A percentile compares a stretch with the other conserved stretches of the same genome.
Conservation (phyloP, 176 grass and related monocot species). For the Cenchrus purpureus region DNA sequence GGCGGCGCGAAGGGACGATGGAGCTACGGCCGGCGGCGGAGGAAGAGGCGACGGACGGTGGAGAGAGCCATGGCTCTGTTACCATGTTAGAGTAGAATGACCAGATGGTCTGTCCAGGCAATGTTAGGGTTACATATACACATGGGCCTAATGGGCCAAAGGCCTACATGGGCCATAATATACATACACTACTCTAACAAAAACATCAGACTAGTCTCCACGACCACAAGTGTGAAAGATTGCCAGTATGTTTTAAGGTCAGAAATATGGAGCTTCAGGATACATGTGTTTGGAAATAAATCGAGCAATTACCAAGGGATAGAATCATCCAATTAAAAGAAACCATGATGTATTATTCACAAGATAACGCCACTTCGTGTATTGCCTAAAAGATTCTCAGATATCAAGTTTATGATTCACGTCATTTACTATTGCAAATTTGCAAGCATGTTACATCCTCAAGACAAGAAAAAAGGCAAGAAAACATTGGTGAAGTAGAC, state of each 20-base stretch:
- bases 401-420: background rate
- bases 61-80: no score
- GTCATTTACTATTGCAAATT: conserved; percentile 8
- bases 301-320: background rate
- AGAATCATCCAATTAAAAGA: background rate
- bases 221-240: background rate
- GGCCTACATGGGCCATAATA: no score
- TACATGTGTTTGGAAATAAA: conserved; percentile 18
- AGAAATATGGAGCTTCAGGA: background rate
- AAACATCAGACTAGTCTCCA: conserved; percentile 1
- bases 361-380: background rate
- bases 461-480: background rate
- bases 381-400: background rate
- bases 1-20: no score
- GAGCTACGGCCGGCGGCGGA: no score
- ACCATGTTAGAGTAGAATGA: no score
- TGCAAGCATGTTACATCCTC: background rate
- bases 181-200: no score
- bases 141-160: no score
- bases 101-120: no score
- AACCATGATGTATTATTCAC: conserved; percentile 4
- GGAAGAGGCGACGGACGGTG: no score
- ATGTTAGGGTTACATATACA: no score
- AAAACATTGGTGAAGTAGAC: background rate
- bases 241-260: background rate